Percentiles rank a stretch among this genome's conserved stretches.
phyloP scores from a whole-genome alignment of 768 basidiomycete species.

The Exsudoporus frostii region DNA sequence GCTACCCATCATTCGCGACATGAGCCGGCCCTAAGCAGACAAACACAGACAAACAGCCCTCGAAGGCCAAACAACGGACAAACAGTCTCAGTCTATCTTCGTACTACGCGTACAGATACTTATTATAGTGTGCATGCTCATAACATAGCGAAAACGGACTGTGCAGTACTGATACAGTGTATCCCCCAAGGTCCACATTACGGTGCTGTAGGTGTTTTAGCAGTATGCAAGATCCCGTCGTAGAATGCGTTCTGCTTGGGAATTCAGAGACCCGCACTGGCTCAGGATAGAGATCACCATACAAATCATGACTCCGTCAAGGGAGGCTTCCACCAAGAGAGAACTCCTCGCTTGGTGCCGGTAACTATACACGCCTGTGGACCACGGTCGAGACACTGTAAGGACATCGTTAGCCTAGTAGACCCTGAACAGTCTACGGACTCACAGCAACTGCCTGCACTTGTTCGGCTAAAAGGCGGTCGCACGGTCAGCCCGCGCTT shows the following conservation, averaged over 20 bases:
- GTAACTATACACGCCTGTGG: conserved; percentile 43
- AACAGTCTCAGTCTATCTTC: too few species aligned
- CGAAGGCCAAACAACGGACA: neutral
- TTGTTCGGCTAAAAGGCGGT: conserved; percentile 25
- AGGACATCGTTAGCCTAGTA: conserved; percentile 27
- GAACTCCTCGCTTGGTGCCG: conserved; percentile 51
- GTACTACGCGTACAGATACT: conserved; percentile 25
- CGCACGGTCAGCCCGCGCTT: conserved; percentile 7
- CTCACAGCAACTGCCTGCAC: conserved; percentile 36
- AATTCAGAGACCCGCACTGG: conserved; percentile 16
- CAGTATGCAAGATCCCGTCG: conserved; percentile 31
- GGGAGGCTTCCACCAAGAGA: conserved; percentile 55
- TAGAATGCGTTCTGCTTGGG: conserved; percentile 11
- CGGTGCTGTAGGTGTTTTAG: conserved; percentile 22
- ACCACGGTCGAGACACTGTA: conserved; percentile 47
- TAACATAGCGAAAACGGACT: conserved; percentile 19
- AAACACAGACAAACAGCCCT: conserved; percentile 29
- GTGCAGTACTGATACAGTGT: conserved; percentile 34
- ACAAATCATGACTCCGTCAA: conserved; percentile 28
- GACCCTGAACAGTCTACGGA: neutral
- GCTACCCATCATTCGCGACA: conserved; percentile 21
- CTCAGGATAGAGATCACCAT: conserved; percentile 5
- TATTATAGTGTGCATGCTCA: conserved; percentile 24
- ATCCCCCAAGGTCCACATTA: conserved; percentile 27
- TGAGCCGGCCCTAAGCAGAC: conserved; percentile 34